A percentile compares a stretch with the other conserved stretches of the same genome.
phyloP scores from a whole-genome alignment of 2,329 filamentous ascomycete species.

The Lecanicillium sp. region DNA sequence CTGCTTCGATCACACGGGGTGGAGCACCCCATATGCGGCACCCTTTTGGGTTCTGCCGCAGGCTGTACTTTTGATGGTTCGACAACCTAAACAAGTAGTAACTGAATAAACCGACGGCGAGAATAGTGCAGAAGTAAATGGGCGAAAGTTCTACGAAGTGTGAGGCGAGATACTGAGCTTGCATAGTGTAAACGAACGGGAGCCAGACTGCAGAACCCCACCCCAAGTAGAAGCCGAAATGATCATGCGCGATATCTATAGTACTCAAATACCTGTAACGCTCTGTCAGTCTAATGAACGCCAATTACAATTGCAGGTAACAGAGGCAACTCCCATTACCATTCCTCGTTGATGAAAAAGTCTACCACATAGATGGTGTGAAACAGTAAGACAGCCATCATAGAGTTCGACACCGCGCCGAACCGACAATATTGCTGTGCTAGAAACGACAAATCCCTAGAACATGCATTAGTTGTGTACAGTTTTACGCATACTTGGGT shows the following conservation, averaged over 20 bases:
- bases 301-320: no score
- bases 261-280: background rate
- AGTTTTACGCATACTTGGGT: background rate
- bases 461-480: background rate
- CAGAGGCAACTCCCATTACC: background rate
- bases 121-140: background rate
- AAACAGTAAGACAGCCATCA: background rate
- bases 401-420: background rate
- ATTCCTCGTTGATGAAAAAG: background rate
- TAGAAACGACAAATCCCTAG: background rate
- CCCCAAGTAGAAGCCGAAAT: background rate
- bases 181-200: background rate
- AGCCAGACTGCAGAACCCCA: background rate
- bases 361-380: background rate
- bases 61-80: background rate
- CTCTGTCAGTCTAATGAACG: no score
- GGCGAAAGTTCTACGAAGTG: background rate
- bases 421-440: background rate
- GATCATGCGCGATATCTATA: background rate
- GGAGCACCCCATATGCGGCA: background rate
- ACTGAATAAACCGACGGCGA: background rate
- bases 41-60: background rate
- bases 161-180: background rate
- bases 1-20: background rate
- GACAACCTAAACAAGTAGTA: background rate